A percentile compares a stretch with the other conserved stretches of the same genome.
These are phyloP conservation scores for Phytophthora brassicae DNA, from an alignment of 352 stramenopile species.

Conservation along the genomic window DNA sequence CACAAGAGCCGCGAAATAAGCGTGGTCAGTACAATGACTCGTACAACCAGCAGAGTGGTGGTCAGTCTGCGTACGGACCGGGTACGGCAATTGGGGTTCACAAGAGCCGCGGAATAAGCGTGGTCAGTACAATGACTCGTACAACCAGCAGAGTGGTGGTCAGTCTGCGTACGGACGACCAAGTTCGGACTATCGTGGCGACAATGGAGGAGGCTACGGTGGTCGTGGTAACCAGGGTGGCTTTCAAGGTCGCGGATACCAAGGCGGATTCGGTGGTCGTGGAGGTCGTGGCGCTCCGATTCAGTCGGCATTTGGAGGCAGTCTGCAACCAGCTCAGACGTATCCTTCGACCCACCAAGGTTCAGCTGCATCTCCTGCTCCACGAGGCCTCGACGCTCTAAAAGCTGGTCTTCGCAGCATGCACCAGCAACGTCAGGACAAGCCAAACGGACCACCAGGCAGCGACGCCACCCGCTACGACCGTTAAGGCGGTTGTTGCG, in stretches of 20 bases:
- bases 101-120: constrained; percentile 80
- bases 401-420: constrained; percentile 85
- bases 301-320: constrained; percentile 66
- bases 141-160: constrained; percentile 26
- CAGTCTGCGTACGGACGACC: constrained; percentile 36
- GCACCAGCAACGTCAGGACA: constrained; percentile 68
- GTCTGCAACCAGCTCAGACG: constrained; percentile 47
- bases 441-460: constrained; percentile 19
- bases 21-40: constrained; percentile 53
- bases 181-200: constrained; percentile 36
- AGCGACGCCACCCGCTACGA: constrained; percentile 51
- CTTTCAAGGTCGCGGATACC: constrained; percentile 35
- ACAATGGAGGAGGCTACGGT: constrained; percentile 21
- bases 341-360: constrained; percentile 47
- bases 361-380: constrained; percentile 26
- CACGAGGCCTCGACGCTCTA: constrained; percentile 66
- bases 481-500: constrained; percentile 47
- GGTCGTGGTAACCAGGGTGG: constrained; percentile 34
- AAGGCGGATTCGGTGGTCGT: constrained; percentile 22
- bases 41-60: constrained; percentile 25
- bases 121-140: constrained; percentile 47
- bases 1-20: constrained; percentile 79
- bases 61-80: constrained; percentile 35
- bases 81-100: constrained; percentile 76
- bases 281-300: constrained; percentile 49